These are phyloP conservation scores for Pythium insidiosum DNA, from an alignment of 352 stramenopile species.

Conservation along the genomic window DNA sequence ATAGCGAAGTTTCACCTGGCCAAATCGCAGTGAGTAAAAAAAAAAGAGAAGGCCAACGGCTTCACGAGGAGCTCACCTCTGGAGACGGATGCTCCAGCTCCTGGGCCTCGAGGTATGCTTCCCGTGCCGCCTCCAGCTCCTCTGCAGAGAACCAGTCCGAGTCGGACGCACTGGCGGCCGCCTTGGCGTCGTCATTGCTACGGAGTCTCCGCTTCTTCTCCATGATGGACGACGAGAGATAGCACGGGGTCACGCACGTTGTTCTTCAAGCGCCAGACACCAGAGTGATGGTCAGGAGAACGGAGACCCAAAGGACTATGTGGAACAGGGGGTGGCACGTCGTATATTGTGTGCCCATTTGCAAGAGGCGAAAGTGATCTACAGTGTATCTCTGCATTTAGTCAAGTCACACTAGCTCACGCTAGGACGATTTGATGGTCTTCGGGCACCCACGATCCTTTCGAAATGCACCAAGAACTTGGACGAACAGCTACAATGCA, in stretches of 20 bases:
- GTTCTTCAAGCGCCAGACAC: too few species aligned
- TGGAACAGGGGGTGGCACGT: too few species aligned
- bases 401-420: neutral
- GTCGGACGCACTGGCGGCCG: slow-evolving; percentile 2
- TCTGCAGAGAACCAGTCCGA: slow-evolving; percentile 67
- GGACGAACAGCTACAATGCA: slow-evolving; percentile 59
- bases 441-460: slow-evolving; percentile 26
- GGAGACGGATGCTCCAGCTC: slow-evolving; percentile 61
- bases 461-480: slow-evolving; percentile 39
- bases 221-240: too few species aligned
- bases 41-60: too few species aligned
- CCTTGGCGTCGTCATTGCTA: slow-evolving; percentile 15
- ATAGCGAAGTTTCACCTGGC: slow-evolving; percentile 64
- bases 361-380: neutral
- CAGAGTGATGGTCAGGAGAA: too few species aligned
- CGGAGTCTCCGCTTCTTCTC: slow-evolving; percentile 15
- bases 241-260: too few species aligned
- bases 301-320: too few species aligned
- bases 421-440: slow-evolving; percentile 6
- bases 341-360: too few species aligned
- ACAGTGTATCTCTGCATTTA: neutral
- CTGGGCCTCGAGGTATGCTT: slow-evolving; percentile 72
- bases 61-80: too few species aligned
- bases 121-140: slow-evolving; percentile 57
- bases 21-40: too few species aligned